Conservation (phyloP, 148 eudicot species). For the Amaranthus hypochondriacus region DNA sequence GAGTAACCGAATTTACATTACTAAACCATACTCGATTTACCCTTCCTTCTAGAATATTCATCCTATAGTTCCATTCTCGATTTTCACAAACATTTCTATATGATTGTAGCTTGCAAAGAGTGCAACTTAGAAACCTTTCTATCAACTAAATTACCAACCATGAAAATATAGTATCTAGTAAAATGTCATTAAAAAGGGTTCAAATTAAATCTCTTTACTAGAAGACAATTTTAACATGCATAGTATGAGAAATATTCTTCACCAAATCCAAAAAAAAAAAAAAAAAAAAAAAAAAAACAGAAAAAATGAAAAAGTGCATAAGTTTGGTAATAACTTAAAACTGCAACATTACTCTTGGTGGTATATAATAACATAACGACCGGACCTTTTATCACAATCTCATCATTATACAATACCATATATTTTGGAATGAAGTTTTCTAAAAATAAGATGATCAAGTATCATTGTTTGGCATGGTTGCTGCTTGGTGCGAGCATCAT, state of each 20-base stretch:
- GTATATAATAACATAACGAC: conserved; percentile 1
- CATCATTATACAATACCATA: conserved; percentile 9
- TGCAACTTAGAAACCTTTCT: too few relatives aligned
- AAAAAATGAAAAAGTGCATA: conserved; percentile 8
- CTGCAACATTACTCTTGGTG: conserved; percentile 25
- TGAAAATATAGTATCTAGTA: not conserved
- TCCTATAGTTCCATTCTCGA: too few relatives aligned
- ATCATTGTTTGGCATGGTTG: conserved; percentile 14
- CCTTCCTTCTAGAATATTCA: too few relatives aligned
- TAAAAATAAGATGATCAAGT: not conserved
- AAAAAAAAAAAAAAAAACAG: conserved; percentile 12
- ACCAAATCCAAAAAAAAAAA: conserved; percentile 16
- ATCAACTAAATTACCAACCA: not conserved
- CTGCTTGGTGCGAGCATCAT: not conserved
- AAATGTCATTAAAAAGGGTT: not conserved
- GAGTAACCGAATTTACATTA: too few relatives aligned
- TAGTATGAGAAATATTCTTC: conserved; percentile 1
- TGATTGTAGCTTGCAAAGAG: too few relatives aligned
- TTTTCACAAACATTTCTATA: too few relatives aligned
- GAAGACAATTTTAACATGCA: not conserved
- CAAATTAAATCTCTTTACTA: too few relatives aligned
- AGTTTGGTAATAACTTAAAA: conserved; percentile 29
- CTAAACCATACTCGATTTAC: too few relatives aligned
- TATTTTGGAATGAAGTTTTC: not conserved
- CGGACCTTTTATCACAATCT: not conserved